Conservation (phyloP, 2,329 filamentous ascomycete species). For the Tolypocladium tropicale region DNA sequence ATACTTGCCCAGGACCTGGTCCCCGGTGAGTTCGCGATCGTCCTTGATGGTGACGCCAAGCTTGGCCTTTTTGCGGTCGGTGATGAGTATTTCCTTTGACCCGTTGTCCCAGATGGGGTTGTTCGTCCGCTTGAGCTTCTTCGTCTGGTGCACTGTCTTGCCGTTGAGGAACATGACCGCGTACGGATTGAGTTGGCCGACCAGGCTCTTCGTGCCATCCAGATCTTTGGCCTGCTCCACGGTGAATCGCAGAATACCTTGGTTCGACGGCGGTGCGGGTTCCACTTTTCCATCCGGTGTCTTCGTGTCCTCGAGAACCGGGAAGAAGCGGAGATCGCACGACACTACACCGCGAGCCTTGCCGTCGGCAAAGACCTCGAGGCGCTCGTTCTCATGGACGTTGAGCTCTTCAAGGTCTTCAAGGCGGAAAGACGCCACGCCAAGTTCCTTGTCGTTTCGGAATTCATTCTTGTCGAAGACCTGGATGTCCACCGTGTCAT, state of each 20-base stretch:
- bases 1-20: conserved; percentile 82
- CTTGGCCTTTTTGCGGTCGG: conserved; percentile 81
- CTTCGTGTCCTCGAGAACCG: conserved; percentile 65
- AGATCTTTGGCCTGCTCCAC: conserved; percentile 95
- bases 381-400: conserved; percentile 71
- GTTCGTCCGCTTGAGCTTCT: conserved; percentile 93
- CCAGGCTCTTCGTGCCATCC: conserved; percentile 82
- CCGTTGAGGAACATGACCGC: conserved; percentile 81
- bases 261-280: conserved; percentile 79
- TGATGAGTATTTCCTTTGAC: conserved; percentile 89
- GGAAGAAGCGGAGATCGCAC: conserved; percentile 89
- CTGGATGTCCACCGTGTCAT: conserved; percentile 75
- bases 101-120: conserved; percentile 94
- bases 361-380: conserved; percentile 78
- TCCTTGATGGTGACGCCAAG: conserved; percentile 92
- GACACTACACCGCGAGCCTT: conserved; percentile 72
- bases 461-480: conserved; percentile 92
- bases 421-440: conserved; percentile 72
- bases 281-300: conserved; percentile 67
- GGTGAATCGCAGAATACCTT: conserved; percentile 87
- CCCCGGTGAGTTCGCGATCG: conserved; percentile 72
- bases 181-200: conserved; percentile 87
- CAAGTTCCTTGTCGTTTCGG: conserved; percentile 93
- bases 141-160: conserved; percentile 79
- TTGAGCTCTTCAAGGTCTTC: conserved; percentile 69